These are phyloP conservation scores for Gliomastix tumulicola DNA, from an alignment of 2,329 filamentous ascomycete genomes.

Conservation along the genomic window DNA sequence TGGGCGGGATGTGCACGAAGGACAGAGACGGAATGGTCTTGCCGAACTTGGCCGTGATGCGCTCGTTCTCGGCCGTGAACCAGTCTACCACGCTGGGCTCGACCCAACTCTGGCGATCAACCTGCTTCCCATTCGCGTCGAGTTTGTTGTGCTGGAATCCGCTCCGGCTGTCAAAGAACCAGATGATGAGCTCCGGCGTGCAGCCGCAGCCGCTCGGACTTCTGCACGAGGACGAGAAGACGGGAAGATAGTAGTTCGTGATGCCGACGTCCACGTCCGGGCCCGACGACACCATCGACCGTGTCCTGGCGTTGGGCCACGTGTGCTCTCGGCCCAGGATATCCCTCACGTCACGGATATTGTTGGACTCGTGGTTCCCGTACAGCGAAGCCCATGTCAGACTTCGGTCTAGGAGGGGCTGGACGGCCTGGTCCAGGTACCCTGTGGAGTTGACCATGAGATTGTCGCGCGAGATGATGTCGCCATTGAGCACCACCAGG, in stretches of 20 bases:
- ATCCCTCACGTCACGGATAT: slow-evolving; percentile 7
- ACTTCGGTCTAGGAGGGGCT: slow-evolving; percentile 34
- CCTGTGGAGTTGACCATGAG: slow-evolving; percentile 34
- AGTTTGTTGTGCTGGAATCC: slow-evolving; percentile 38
- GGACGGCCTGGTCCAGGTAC: slow-evolving; percentile 41
- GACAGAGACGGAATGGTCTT: slow-evolving; percentile 34
- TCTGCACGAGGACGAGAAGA: slow-evolving; percentile 25
- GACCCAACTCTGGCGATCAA: slow-evolving; percentile 37
- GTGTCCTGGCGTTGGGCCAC: slow-evolving; percentile 13
- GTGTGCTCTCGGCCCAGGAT: slow-evolving; percentile 14
- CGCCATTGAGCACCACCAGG: slow-evolving; percentile 49
- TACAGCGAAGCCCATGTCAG: slow-evolving; percentile 51
- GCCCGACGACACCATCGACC: slow-evolving; percentile 12
- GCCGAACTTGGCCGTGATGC: slow-evolving; percentile 14
- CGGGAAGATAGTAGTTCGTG: slow-evolving; percentile 35
- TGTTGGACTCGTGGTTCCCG: slow-evolving; percentile 51
- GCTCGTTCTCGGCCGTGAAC: slow-evolving; percentile 24
- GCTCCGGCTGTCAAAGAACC: slow-evolving; percentile 64
- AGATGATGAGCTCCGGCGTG: slow-evolving; percentile 41
- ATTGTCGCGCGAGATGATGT: slow-evolving; percentile 48
- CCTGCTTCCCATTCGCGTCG: too few relatives aligned
- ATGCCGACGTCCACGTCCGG: slow-evolving; percentile 19
- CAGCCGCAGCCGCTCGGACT: slow-evolving; percentile 15
- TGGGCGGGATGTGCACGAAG: slow-evolving; percentile 40
- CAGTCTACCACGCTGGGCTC: slow-evolving; percentile 33